A percentile compares a stretch with the other conserved stretches of the same genome.
Conservation (phyloP, 2,329 filamentous ascomycete species). For the Aspergillus sojae region DNA sequence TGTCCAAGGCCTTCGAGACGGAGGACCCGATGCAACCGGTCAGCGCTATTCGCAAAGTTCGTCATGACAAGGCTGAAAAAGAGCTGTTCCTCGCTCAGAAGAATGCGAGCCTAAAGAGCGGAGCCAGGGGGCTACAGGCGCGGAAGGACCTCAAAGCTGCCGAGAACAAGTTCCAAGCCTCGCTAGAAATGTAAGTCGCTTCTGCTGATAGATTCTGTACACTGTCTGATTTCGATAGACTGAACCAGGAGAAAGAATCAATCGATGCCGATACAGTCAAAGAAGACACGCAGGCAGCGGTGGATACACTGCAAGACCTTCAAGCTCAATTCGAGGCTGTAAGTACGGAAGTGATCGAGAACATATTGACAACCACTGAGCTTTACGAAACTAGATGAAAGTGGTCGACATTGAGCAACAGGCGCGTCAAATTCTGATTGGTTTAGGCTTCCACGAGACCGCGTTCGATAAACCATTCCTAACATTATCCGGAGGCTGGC, state of each 20-base stretch:
- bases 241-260: constrained; percentile 57
- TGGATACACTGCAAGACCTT: constrained; percentile 69
- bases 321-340: constrained; percentile 69
- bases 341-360: constrained; percentile 8
- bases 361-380: constrained; percentile 14
- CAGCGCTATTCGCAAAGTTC: constrained; percentile 62
- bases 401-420: constrained; percentile 66
- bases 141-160: constrained; percentile 72
- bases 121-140: constrained; percentile 72
- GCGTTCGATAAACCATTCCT: constrained; percentile 62
- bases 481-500: constrained; percentile 76
- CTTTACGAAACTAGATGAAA: constrained; percentile 44
- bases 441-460: constrained; percentile 70
- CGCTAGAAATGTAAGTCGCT: constrained; percentile 51
- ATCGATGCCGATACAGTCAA: constrained; percentile 62
- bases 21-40: constrained; percentile 61
- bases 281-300: constrained; percentile 68
- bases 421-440: constrained; percentile 67
- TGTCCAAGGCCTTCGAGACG: constrained; percentile 63
- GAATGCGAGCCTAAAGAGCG: constrained; percentile 72
- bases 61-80: constrained; percentile 63
- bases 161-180: constrained; percentile 68
- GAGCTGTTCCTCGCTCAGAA: constrained; percentile 71
- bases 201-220: neutral
- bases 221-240: constrained; percentile 21